phyloP scores from a whole-genome alignment of 73 alveolate species.

The Tetrahymena borealis region DNA sequence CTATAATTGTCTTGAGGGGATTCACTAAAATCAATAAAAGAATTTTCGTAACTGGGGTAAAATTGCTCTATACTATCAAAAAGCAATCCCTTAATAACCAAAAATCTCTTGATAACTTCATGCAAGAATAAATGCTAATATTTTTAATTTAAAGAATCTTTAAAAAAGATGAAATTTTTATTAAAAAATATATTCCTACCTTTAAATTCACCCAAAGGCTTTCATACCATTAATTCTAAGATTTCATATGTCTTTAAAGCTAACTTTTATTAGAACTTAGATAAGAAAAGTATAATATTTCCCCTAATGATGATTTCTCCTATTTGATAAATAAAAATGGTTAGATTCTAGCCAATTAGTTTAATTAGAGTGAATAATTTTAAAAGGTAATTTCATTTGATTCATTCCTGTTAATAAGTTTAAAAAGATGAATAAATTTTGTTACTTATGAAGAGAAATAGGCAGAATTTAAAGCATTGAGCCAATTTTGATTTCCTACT shows the following conservation, averaged over 20 bases:
- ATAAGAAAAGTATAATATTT: neutral
- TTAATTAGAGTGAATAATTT: too few relatives aligned
- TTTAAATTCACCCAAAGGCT: neutral
- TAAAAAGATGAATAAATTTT: neutral
- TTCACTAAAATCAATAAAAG: neutral
- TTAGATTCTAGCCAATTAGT: too few relatives aligned
- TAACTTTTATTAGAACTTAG: neutral
- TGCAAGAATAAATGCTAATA: neutral
- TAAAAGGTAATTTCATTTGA: too few relatives aligned
- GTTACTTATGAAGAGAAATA: neutral
- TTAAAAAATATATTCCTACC: neutral
- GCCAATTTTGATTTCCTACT: neutral
- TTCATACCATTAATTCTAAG: neutral
- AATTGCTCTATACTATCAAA: neutral
- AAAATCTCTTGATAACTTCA: neutral
- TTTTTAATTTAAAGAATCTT: too few relatives aligned
- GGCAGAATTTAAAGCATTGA: neutral
- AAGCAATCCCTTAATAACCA: neutral
- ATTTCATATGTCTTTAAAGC: neutral
- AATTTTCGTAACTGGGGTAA: neutral
- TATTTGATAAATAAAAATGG: neutral
- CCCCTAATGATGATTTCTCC: neutral
- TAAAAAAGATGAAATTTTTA: neutral
- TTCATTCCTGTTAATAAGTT: too few relatives aligned
- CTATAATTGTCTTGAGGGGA: neutral